phyloP scores from a whole-genome alignment of 129 eudicot genomes.

The Tagetes erecta region DNA sequence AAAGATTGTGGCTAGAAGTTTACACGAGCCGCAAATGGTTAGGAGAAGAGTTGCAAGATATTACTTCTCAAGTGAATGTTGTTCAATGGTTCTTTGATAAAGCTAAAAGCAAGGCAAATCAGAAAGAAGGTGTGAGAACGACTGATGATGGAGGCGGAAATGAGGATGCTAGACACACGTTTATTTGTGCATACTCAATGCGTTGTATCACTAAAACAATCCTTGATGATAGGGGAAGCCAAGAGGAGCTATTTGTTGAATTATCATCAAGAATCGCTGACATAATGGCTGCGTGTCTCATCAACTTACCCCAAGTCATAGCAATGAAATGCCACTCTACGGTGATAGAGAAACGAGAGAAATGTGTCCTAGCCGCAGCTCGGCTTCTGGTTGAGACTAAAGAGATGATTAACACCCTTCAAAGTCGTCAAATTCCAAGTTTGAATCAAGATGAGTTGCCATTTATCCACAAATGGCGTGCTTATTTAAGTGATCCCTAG shows the following conservation, averaged over 20 bases:
- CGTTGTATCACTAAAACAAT: background rate
- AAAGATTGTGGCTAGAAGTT: conserved; percentile 15
- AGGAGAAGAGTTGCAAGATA: background rate
- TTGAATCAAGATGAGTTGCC: background rate
- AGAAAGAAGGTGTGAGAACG: no score
- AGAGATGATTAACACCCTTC: background rate
- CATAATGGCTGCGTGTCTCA: conserved; percentile 20
- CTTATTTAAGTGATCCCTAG: background rate
- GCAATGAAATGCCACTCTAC: conserved; percentile 12
- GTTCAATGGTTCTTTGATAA: background rate
- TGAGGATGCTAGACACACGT: background rate
- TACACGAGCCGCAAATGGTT: conserved; percentile 6
- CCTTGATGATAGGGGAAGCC: background rate
- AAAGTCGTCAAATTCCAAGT: background rate
- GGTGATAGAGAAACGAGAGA: conserved; percentile 9
- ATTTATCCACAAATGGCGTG: conserved; percentile 14
- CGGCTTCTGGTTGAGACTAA: conserved; percentile 10
- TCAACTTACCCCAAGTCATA: conserved; percentile 18
- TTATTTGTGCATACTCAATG: conserved; percentile 10
- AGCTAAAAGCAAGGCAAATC: background rate
- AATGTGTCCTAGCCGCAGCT: conserved; percentile 5
- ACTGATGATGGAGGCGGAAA: background rate
- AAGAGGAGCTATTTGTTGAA: background rate
- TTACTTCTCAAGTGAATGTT: background rate
- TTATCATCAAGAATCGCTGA: conserved; percentile 6